Evolutionary conservation across 495 filamentous ascomycete species (phyloP).

Genomic region (Lichina pygmaea): DNA sequence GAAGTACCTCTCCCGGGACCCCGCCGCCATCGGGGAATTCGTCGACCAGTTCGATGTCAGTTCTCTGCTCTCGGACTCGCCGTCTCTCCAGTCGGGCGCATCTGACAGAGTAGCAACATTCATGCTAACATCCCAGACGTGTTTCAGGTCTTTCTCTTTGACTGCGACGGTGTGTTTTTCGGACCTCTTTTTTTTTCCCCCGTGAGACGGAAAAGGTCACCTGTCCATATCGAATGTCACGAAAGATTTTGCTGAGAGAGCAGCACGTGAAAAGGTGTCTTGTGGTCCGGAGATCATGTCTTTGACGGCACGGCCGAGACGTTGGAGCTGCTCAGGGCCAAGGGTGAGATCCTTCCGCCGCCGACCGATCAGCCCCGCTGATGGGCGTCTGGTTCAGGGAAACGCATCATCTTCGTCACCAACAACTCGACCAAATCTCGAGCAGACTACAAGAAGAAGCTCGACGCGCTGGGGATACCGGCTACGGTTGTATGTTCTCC

Average conservation of each 20-base stretch:
- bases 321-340: constrained; percentile 50
- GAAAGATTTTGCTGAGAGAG: background rate
- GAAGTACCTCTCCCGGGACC: constrained; percentile 59
- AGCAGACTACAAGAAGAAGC: constrained; percentile 71
- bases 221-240: background rate
- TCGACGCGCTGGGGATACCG: constrained; percentile 58
- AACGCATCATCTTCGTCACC: constrained; percentile 85
- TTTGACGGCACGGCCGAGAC: constrained; percentile 68
- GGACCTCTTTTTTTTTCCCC: constrained; percentile 2
- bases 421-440: constrained; percentile 98
- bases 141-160: constrained; percentile 65
- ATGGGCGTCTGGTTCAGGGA: constrained; percentile 24
- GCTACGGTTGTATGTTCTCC: constrained; percentile 25
- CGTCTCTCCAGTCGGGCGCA: background rate
- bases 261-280: constrained; percentile 38
- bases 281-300: constrained; percentile 83
- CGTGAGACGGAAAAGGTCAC: background rate
- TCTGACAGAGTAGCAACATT: background rate
- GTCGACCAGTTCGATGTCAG: constrained; percentile 68
- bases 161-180: constrained; percentile 63
- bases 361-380: background rate
- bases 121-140: constrained; percentile 1
- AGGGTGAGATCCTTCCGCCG: constrained; percentile 21
- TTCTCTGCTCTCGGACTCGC: background rate
- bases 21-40: constrained; percentile 47